A percentile compares a stretch with the other conserved stretches of the same genome.
These are phyloP conservation scores for Filobasidium wieringae DNA, from an alignment of 768 basidiomycete genomes.

Conservation along the genomic window DNA sequence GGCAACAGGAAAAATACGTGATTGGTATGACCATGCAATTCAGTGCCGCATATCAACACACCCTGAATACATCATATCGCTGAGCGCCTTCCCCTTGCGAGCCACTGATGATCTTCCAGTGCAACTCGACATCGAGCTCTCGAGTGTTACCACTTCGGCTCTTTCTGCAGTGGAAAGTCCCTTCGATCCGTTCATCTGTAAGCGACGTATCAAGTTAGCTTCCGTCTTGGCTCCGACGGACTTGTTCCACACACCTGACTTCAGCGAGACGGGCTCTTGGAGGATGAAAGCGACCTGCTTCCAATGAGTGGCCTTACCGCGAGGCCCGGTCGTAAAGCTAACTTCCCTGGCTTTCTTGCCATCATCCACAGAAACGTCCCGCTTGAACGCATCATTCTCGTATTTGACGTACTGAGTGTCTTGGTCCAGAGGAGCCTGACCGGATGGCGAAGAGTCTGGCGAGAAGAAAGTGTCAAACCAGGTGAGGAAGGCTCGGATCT, in stretches of 20 bases:
- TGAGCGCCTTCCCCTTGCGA: neutral
- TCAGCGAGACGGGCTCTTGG: constrained; percentile 60
- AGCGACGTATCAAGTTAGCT: neutral
- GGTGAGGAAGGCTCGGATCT: constrained; percentile 51
- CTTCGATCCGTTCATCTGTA: constrained; percentile 60
- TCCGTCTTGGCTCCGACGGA: neutral
- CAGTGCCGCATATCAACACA: too few species aligned
- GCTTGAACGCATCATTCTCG: constrained; percentile 24
- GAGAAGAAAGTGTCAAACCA: constrained; percentile 96
- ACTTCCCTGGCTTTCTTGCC: constrained; percentile 4
- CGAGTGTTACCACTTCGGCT: constrained; percentile 59
- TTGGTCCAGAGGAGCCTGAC: constrained; percentile 47
- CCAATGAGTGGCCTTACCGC: constrained; percentile 85
- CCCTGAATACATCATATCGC: constrained; percentile 11
- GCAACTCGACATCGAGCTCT: constrained; percentile 84
- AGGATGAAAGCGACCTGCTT: constrained; percentile 87
- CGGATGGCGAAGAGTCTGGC: constrained; percentile 36
- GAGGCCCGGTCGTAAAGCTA: constrained; percentile 73
- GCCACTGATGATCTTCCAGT: constrained; percentile 40
- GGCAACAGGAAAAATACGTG: too few species aligned
- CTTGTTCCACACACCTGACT: constrained; percentile 50
- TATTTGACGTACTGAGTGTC: constrained; percentile 44
- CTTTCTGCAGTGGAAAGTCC: constrained; percentile 75
- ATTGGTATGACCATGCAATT: too few species aligned
- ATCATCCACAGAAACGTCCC: constrained; percentile 13